Evolutionary conservation across 2,329 filamentous ascomycete genomes (phyloP).

Genomic region (Aspergillus fijiensis): DNA sequence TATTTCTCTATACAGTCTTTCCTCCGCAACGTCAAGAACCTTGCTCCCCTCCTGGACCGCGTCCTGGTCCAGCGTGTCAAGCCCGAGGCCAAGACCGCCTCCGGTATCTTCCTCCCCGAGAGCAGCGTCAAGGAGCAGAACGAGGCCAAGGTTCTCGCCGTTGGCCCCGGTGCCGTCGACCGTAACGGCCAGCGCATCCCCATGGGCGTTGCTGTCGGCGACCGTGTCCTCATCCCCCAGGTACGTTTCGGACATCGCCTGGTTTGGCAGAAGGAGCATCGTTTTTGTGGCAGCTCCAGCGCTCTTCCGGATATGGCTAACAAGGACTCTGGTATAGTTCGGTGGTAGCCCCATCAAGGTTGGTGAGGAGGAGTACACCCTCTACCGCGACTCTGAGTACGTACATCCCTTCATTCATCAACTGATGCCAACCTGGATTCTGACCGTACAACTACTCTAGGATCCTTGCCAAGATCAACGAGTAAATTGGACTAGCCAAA

Average conservation of each 20-base stretch:
- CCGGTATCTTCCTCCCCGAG: conserved; percentile 97
- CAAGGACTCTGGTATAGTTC: conserved; percentile 57
- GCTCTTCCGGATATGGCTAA: conserved; percentile 21
- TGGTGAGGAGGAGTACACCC: conserved; percentile 90
- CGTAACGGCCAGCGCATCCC: conserved; percentile 84
- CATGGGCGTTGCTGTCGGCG: conserved; percentile 78
- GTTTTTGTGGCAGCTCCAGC: too few relatives aligned
- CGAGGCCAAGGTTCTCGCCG: conserved; percentile 92
- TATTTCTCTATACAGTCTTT: conserved; percentile 45
- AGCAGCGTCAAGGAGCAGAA: conserved; percentile 97
- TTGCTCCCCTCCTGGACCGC: conserved; percentile 94
- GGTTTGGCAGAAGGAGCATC: too few relatives aligned
- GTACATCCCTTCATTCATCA: conserved; percentile 41
- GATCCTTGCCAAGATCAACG: conserved; percentile 98
- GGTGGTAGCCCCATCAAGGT: conserved; percentile 96
- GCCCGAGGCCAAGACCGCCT: conserved; percentile 92
- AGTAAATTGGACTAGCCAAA: conserved; percentile 58
- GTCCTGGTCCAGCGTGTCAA: conserved; percentile 98
- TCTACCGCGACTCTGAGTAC: conserved; percentile 98
- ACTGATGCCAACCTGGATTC: neutral
- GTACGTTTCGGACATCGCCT: conserved; percentile 51
- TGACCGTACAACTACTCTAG: conserved; percentile 48
- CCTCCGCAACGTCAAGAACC: conserved; percentile 91
- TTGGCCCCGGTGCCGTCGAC: conserved; percentile 84
- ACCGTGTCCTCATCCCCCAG: conserved; percentile 94